Evolutionary conservation across 2,329 filamentous ascomycete genomes (phyloP).

Genomic region (Ophiostoma himal-ulmi): DNA sequence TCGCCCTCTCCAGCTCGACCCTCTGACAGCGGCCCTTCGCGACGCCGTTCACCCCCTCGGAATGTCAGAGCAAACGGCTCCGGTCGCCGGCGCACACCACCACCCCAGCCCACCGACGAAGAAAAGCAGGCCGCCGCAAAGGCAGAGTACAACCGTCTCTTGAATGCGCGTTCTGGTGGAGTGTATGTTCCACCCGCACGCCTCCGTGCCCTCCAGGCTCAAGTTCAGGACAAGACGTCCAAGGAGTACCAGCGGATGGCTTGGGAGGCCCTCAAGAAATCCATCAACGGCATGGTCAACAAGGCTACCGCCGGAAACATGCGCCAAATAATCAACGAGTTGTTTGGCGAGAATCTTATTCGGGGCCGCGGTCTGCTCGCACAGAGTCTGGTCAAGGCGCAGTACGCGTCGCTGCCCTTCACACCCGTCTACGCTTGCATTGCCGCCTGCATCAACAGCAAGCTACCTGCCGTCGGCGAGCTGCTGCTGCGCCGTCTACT

Average conservation of each 20-base stretch:
- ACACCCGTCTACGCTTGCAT: slow-evolving; percentile 95
- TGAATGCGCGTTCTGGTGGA: slow-evolving; percentile 88
- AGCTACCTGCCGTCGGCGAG: slow-evolving; percentile 90
- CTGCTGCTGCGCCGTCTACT: slow-evolving; percentile 78
- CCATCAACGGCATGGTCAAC: slow-evolving; percentile 97
- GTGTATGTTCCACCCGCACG: slow-evolving; percentile 94
- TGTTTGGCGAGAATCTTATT: slow-evolving; percentile 91
- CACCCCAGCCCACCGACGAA: slow-evolving; percentile 57
- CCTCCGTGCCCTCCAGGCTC: slow-evolving; percentile 83
- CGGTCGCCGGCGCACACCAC: slow-evolving; percentile 29
- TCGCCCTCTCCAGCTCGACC: slow-evolving; percentile 4
- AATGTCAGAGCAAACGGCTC: not conserved
- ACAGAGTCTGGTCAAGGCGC: slow-evolving; percentile 95
- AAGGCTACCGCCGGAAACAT: slow-evolving; percentile 98
- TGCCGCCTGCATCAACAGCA: slow-evolving; percentile 95
- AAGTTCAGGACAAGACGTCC: slow-evolving; percentile 92
- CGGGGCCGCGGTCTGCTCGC: slow-evolving; percentile 90
- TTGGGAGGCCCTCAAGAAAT: slow-evolving; percentile 98
- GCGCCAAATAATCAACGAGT: slow-evolving; percentile 91
- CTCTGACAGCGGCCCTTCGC: slow-evolving; percentile 10
- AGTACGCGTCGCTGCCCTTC: slow-evolving; percentile 90
- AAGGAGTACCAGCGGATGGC: slow-evolving; percentile 99
- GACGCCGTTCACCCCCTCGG: slow-evolving; percentile 16
- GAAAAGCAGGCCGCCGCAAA: slow-evolving; percentile 84
- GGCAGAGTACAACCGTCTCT: slow-evolving; percentile 86